Conservation (phyloP, 768 basidiomycete genomes). For the Termitomyces sp. region DNA sequence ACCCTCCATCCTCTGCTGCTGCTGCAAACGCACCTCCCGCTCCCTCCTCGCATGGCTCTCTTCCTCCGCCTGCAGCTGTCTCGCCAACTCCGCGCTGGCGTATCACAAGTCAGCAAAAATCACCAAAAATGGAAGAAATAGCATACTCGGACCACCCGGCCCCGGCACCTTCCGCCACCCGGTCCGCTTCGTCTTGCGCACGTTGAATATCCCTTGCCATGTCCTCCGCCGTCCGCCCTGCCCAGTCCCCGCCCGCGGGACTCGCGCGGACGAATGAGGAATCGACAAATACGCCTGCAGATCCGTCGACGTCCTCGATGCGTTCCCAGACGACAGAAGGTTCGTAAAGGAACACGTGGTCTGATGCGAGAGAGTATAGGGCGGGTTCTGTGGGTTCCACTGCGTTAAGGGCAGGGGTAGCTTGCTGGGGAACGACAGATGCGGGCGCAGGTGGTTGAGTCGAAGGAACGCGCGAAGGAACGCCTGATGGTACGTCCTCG, state of each 20-base stretch:
- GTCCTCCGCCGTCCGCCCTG: conserved; percentile 64
- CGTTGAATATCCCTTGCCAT: conserved; percentile 42
- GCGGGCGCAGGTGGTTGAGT: background rate
- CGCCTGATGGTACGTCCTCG: background rate
- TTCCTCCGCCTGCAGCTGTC: conserved; percentile 77
- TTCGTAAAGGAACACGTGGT: conserved; percentile 75
- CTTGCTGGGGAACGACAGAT: background rate
- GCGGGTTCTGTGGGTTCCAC: conserved; percentile 23
- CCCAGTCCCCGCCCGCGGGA: conserved; percentile 78
- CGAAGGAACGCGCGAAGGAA: background rate
- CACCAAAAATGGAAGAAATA: background rate
- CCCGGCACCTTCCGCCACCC: conserved; percentile 8
- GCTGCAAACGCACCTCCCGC: conserved; percentile 24
- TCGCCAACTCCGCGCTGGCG: conserved; percentile 60
- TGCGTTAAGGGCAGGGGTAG: background rate
- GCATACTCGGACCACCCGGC: conserved; percentile 56
- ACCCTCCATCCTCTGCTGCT: conserved; percentile 22
- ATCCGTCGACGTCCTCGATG: conserved; percentile 82
- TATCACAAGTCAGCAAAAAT: background rate
- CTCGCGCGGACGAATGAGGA: conserved; percentile 53
- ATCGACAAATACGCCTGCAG: conserved; percentile 74
- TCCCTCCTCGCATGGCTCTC: conserved; percentile 44
- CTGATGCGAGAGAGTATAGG: conserved; percentile 82
- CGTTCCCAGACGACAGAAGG: conserved; percentile 86
- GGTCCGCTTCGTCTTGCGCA: conserved; percentile 23